Evolutionary conservation across 1,284 basidiomycete species (phyloP).

Genomic region (Sparassis latifolia): DNA sequence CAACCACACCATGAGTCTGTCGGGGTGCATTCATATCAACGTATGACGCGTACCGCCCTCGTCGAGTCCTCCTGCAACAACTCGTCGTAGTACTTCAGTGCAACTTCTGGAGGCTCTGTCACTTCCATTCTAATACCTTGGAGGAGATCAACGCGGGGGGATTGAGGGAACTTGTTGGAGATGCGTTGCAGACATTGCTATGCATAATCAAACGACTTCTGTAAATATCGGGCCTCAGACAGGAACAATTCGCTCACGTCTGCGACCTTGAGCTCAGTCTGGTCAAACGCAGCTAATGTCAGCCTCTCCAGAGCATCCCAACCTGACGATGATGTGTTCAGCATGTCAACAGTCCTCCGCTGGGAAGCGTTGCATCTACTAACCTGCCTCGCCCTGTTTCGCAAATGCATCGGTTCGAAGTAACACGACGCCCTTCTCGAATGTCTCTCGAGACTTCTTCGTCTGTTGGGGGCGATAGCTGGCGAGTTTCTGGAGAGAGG

Average conservation of each 20-base stretch:
- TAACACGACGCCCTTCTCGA: slow-evolving; percentile 55
- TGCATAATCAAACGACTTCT: not conserved
- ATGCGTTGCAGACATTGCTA: slow-evolving; percentile 68
- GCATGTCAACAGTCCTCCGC: too few species aligned
- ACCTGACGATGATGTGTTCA: slow-evolving; percentile 37
- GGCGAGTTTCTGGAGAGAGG: slow-evolving; percentile 62
- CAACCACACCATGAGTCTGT: slow-evolving; percentile 1
- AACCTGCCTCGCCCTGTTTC: slow-evolving; percentile 60
- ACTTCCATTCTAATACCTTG: slow-evolving; percentile 84
- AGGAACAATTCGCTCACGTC: slow-evolving; percentile 51
- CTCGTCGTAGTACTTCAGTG: slow-evolving; percentile 64
- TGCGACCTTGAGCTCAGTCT: slow-evolving; percentile 75
- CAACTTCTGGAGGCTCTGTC: slow-evolving; percentile 53
- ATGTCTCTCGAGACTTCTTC: slow-evolving; percentile 65
- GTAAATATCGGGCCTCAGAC: not conserved
- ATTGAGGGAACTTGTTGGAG: slow-evolving; percentile 68
- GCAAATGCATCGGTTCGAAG: slow-evolving; percentile 44
- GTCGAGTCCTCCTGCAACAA: slow-evolving; percentile 66
- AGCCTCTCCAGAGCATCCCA: slow-evolving; percentile 91
- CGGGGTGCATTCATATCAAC: not conserved
- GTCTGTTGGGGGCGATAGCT: slow-evolving; percentile 62
- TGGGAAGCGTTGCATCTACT: too few species aligned
- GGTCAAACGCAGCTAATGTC: slow-evolving; percentile 79
- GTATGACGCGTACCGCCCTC: slow-evolving; percentile 61
- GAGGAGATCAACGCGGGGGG: slow-evolving; percentile 80